Evolutionary conservation across 2,329 filamentous ascomycete species (phyloP), one percentile per base, ranked within the genome.

Genomic region (Nemania sp.): DNA sequence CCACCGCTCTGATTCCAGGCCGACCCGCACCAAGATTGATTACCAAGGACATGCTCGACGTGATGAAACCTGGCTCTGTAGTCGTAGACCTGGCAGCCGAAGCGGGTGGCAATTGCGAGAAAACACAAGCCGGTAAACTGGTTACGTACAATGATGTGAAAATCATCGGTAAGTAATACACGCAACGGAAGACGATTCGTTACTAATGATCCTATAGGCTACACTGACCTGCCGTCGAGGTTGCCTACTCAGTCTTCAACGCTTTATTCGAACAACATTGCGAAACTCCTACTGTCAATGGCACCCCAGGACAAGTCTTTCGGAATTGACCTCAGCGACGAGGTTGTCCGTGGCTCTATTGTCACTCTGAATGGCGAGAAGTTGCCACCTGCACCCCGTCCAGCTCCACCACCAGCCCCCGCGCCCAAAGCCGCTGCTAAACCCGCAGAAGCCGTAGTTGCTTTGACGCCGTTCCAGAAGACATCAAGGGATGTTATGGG

Each of bases 201-300:
- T 17, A 30, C 61, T 74, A 26, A 74, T 63, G 2, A 47, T 15
- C 5, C 12, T 26, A 6, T 41, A 84, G 82, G 88, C 28, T 96
- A 95, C 70, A 95, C 91, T 37, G 91, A 96, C 71, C 79, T 96
- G 23, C 91, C 91, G 0, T 95, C 91, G 26, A 83, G 91, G 40
- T 79, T 96, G 2, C 90, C 91, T 0, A 95, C 91, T 0, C 91
- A 96, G 70, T 90, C 91, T 0, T 95, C 91, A 0, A 95, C 90
- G 0, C 75, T 96, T 17, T 96, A 96, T 72, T 94, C 90, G 2
- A 96, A 96, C 79, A 96, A 96, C 68, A 92, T 96, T 64, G 91
- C 87, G 61, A 96, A 96, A 68, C 88, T 92, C 52, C 75, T 96
- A 23, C 78, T 96, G 8, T 94, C 91, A 0, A 90, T 96, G 79